Evolutionary conservation across 345 rosid species (phyloP).

Genomic region (Cardamine chenopodiifolia): DNA sequence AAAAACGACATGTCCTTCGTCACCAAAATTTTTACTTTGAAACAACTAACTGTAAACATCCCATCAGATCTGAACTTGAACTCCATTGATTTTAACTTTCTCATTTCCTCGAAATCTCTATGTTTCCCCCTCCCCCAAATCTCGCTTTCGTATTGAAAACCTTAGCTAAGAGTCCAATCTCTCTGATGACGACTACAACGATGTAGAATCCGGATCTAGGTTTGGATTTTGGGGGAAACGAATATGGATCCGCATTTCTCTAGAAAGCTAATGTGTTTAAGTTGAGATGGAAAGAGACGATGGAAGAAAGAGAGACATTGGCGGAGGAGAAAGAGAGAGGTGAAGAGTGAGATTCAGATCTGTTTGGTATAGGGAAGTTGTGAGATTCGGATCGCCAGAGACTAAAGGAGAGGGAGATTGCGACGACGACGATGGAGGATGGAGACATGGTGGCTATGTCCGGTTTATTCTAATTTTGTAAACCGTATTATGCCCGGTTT

Average conservation of each 20-base stretch:
- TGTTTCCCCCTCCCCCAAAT: constrained; percentile 71
- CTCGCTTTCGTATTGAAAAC: constrained; percentile 66
- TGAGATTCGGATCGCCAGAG: constrained; percentile 62
- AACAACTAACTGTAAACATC: constrained; percentile 92
- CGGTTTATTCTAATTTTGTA: no score
- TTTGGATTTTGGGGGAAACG: constrained; percentile 48
- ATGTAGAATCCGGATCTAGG: constrained; percentile 80
- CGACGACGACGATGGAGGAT: constrained; percentile 10
- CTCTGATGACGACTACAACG: constrained; percentile 71
- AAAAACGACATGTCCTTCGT: constrained; percentile 68
- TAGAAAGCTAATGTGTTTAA: constrained; percentile 74
- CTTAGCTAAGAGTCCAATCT: constrained; percentile 62
- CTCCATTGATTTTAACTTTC: constrained; percentile 74
- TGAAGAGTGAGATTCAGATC: constrained; percentile 54
- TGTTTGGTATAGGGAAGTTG: constrained; percentile 77
- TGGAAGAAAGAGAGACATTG: constrained; percentile 51
- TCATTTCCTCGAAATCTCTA: constrained; percentile 82
- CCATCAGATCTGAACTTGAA: constrained; percentile 78
- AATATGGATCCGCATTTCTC: constrained; percentile 74
- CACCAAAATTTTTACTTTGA: constrained; percentile 41
- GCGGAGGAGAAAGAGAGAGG: constrained; percentile 50
- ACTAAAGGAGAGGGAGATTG: constrained; percentile 52
- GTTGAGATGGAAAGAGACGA: constrained; percentile 67
- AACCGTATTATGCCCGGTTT: no score
- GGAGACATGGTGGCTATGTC: no score